Conservation (phyloP, 192 early-diverging fungal species). For the Geosiphon pyriformis region DNA sequence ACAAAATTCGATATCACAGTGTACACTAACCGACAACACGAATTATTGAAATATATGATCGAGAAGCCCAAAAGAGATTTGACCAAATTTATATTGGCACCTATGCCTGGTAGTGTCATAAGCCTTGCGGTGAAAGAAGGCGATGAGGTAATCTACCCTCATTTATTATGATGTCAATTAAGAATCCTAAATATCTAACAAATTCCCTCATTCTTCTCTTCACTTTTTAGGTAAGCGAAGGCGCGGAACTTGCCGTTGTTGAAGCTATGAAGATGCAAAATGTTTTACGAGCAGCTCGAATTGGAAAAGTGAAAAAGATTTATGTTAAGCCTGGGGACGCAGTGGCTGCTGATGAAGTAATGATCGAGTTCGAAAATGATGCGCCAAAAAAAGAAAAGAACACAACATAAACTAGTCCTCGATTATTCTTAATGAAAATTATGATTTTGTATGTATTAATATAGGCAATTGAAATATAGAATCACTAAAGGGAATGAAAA, state of each 20-base stretch:
- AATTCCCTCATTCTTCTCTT: background rate
- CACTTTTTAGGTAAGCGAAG: conserved; percentile 57
- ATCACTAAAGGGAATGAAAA: too few relatives aligned
- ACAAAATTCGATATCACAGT: conserved; percentile 78
- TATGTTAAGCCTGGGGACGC: conserved; percentile 63
- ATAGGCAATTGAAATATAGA: too few relatives aligned
- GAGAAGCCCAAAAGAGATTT: conserved; percentile 69
- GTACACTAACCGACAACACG: conserved; percentile 54
- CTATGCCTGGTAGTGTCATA: conserved; percentile 91
- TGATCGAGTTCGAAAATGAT: conserved; percentile 64
- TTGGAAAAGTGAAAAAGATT: conserved; percentile 74
- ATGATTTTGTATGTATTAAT: too few relatives aligned
- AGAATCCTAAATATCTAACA: background rate
- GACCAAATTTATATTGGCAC: conserved; percentile 67
- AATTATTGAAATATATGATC: conserved; percentile 66
- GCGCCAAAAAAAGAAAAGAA: too few relatives aligned
- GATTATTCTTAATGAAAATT: too few relatives aligned
- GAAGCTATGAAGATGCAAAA: conserved; percentile 99
- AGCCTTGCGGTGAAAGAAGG: conserved; percentile 75
- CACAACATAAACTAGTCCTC: too few relatives aligned
- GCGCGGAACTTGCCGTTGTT: conserved; percentile 77
- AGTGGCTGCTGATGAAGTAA: conserved; percentile 73
- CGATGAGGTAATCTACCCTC: conserved; percentile 54
- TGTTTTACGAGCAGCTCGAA: conserved; percentile 70
- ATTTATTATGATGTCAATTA: background rate